Base-by-base conservation (phyloP, 345 rosid species). In the thale cress (Arabidopsis thaliana) region DNA sequence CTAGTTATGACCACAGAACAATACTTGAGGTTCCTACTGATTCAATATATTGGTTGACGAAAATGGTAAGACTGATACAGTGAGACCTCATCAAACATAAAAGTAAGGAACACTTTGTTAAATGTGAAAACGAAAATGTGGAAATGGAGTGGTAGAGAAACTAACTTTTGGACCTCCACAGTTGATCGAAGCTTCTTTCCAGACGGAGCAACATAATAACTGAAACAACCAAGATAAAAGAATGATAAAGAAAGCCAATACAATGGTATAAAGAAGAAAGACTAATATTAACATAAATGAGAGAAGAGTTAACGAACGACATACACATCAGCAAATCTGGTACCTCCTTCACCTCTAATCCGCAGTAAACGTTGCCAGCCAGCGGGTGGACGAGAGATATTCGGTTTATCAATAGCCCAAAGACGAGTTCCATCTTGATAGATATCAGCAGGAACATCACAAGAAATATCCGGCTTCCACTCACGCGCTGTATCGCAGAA, bases 361-460 rank as follows among this genome's bases (percentile, higher is more conserved):
- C 87, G 79, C 30, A 91, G 79, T 37, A 85, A 73, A 56, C 98
- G 88, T 75, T 90, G 89, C 98, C 98, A 94, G 0, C 98, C 96
- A 53, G 78, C 75, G 48, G 98, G 98, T 7, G 98, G 96, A 71
- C 85, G 95, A 42, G 95, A 90, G 25, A 94, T 94, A 53, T 86
- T 90, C 11, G 97, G 98, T 50, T 88, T 90, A 78, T 91, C 98
- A 74, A 94, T 90, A 40, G 98, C 98, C 98, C 97, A 94, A 32
- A 94, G 84, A 79, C 90, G 82, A 49, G 93, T 86, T 46, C 90
- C 95, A 79, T 94, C 97, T 83, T 91, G 98, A 78, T 88, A 80
- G 63, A 94, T 88, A 84, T 94, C 98, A 1, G 86, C 79, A 51
- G 96, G 90, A 74, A 83, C 89, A 77, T 87, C 85, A 78, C 98